Evolutionary conservation across 2,329 filamentous ascomycete genomes (phyloP), one percentile per base, ranked within the genome.

Genomic region (Pyrenophora seminiperda): DNA sequence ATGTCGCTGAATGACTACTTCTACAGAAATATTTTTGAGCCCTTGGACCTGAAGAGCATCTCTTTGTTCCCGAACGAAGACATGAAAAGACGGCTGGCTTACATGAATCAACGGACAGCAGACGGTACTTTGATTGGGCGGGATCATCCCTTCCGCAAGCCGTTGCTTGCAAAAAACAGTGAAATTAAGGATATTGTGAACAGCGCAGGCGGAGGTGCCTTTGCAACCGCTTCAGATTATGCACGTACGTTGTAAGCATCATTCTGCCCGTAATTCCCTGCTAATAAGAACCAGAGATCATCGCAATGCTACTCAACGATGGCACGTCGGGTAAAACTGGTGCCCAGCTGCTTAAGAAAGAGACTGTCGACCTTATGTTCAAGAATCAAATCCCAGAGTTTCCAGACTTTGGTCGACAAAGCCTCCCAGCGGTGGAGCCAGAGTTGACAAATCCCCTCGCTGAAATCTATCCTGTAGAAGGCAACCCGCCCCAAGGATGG

Each of bases 311-410:
- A 2, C 75, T 89, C 27, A 89, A 89, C 62, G 73, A 85, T 54
- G 86, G 86, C 27, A 81, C 74, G 0, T 85, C 79, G 20, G 82
- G 85, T 0, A 76, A 61, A 1, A 88, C 83, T 0, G 78, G 79
- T 4, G 65, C 65, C 0, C 75, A 77, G 50, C 77, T 89, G 14
- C 76, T 89, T 2, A 70, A 76, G 14, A 76, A 78, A 22, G 73
- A 77, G 17, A 88, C 85, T 0, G 79, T 89, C 0, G 77, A 85
- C 13, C 72, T 79, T 24, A 88, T 88, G 83, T 88, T 86, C 65
- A 74, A 71, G 33, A 87, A 88, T 63, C 83, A 84, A 49, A 77
- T 86, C 37, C 74, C 79, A 1, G 48, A 77, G 1, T 77, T 81
- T 37, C 81, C 82, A 3, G 58, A 84, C 51, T 83, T 81, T 51